A percentile compares a stretch with the other conserved stretches of the same genome.
Conservation (phyloP, 352 stramenopile genomes). For the Globisporangium perplexum region DNA sequence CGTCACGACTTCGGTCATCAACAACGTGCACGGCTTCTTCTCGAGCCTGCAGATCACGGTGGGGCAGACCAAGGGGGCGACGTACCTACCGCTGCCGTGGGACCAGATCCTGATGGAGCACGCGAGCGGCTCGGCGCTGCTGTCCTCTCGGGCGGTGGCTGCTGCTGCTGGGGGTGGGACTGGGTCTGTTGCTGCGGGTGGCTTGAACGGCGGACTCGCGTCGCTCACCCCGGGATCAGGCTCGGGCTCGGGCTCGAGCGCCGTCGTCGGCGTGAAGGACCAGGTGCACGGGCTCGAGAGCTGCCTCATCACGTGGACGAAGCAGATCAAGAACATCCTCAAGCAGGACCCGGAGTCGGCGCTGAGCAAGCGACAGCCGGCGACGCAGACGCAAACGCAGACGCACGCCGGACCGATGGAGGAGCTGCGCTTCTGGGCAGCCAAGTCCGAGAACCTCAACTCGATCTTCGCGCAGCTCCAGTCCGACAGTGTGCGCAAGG, state of each 20-base stretch:
- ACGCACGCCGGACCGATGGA: conserved; percentile 66
- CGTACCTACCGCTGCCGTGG: conserved; percentile 82
- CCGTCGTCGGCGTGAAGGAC: conserved; percentile 71
- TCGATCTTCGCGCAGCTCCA: conserved; percentile 90
- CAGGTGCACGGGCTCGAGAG: conserved; percentile 84
- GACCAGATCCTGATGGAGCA: conserved; percentile 64
- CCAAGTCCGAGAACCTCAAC: conserved; percentile 85
- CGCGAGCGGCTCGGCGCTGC: conserved; percentile 15
- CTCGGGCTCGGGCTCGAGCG: too few relatives aligned
- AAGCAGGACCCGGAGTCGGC: conserved; percentile 84
- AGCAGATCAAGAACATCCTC: conserved; percentile 93
- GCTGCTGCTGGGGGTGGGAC: too few relatives aligned
- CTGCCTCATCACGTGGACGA: conserved; percentile 92
- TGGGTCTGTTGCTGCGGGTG: too few relatives aligned
- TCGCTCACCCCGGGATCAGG: conserved; percentile 3
- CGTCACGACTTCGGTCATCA: conserved; percentile 70
- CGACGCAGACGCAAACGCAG: too few relatives aligned
- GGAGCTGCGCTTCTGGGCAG: conserved; percentile 87
- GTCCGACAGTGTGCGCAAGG: conserved; percentile 75
- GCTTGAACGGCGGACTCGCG: neutral
- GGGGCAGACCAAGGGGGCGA: conserved; percentile 76
- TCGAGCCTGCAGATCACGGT: conserved; percentile 86
- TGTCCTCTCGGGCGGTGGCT: conserved; percentile 7
- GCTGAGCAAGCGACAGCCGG: conserved; percentile 45
- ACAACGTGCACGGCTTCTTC: conserved; percentile 75